Evolutionary conservation across 1,284 basidiomycete genomes (phyloP), one percentile per base, ranked within the genome.

Genomic region (Schizopora paradoxa): DNA sequence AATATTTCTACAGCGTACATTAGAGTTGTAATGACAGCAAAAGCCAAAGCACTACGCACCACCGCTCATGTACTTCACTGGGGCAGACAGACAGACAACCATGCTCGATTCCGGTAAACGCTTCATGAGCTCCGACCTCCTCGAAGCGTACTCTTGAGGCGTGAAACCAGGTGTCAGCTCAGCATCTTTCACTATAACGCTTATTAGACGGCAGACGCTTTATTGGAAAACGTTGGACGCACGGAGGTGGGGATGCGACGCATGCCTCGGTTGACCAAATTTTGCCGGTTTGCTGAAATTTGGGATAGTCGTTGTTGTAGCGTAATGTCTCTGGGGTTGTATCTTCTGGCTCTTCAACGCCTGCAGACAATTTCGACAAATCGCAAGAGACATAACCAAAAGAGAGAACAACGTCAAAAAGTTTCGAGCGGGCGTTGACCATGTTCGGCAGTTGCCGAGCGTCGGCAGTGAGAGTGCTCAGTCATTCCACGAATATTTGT

Each of bases 161-260:
- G 83, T 72, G 49, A 99, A 90, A 7, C 93, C 94, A 0, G 91
- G 86, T 0, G 92, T 97, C 19, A 94, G 70, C 54, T 97, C 87
- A 43, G 77, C 67, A 6, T 68, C 61, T 40, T 65, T 59, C 22
- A 90, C 73, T 69, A 46, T 41, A n/a, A n/a, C n/a, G n/a, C n/a
- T n/a, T n/a, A n/a, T n/a, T n/a, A n/a, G n/a, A n/a, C n/a, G n/a
- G n/a, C n/a, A n/a, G n/a, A n/a, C n/a, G n/a, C n/a, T n/a, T n/a
- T n/a, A n/a, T n/a, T n/a, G n/a, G n/a, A n/a, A n/a, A n/a, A n/a
- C n/a, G n/a, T n/a, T n/a, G n/a, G 6, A 60, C 74, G 54, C 58
- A 76, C 82, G 58, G 26, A 94, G 72, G 62, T 93, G 87, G 1
- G 89, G 84, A 61, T 94, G 91, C 0, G 88, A 87, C 35, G 69